Base-by-base conservation (phyloP, 1,284 basidiomycete species). In the Psilocybe mexicana region DNA sequence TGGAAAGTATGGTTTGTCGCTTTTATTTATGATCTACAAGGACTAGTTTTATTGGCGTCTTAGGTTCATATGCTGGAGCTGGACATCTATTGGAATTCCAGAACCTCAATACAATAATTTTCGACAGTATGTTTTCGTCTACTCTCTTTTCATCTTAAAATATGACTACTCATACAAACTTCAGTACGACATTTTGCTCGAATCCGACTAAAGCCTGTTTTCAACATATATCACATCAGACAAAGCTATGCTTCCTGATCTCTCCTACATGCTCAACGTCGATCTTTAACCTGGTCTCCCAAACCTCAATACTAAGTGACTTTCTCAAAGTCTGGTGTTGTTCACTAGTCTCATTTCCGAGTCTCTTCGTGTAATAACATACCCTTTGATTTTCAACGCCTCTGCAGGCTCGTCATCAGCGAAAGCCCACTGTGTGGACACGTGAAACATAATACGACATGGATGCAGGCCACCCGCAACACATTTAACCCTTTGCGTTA, bases 41-140 rank as follows among this genome's bases (percentile, higher is more conserved):
- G n/a, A n/a, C n/a, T n/a, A n/a, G n/a, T n/a, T 14, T 33, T 10
- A 43, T 30, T 33, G 23, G 42, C 26, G 42, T 42, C 50, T 10
- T 57, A 90, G 88, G 88, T 25, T 89, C 88, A 2, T 90, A 87
- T 63, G 77, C 83, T 6, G 83, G 83, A 5, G 84, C 88, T 8
- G 88, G 88, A 3, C 81, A 83, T 65, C 70, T 91, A 0, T 61
- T 88, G 3, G 78, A 83, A 0, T 82, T 78, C 4, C 61, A 88
- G 18, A 67, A 80, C n/a, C n/a, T n/a, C n/a, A n/a, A n/a, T 53
- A 63, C 35, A 68, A 65, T 2, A 71, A 71, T 8, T 81, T 82
- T 52, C 68, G 73, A 51, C 79, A 86, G 85, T 85, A 65, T 43
- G 73, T 58, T 25, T 30, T 3, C 47, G 36, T 49, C 51, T 26